Conservation (phyloP, 2,329 filamentous ascomycete species). For the Aureobasidium musti region DNA sequence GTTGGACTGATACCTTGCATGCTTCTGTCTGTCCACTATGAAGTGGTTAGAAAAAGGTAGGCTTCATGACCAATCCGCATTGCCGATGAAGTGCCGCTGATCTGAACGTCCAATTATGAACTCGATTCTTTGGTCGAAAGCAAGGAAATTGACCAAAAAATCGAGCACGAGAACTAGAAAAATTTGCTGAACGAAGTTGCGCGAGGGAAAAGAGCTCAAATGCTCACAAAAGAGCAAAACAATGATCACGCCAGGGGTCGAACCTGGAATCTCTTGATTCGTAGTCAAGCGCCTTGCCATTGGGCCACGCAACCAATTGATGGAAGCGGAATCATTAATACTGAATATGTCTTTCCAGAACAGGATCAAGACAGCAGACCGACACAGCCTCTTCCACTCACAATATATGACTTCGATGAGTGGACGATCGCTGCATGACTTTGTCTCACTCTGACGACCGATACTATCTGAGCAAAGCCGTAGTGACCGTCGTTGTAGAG, state of each 20-base stretch:
- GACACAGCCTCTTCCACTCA: too few species aligned
- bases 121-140: too few species aligned
- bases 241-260: conserved; percentile 32
- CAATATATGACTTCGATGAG: too few species aligned
- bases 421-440: too few species aligned
- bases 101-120: too few species aligned
- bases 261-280: conserved; percentile 39
- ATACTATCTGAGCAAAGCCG: background rate
- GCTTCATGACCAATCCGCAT: background rate
- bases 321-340: too few species aligned
- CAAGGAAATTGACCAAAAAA: too few species aligned
- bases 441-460: too few species aligned
- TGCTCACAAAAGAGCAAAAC: background rate
- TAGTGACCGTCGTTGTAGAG: background rate
- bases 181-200: background rate
- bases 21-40: too few species aligned
- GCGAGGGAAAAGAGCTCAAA: background rate
- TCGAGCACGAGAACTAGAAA: background rate
- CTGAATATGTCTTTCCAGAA: too few species aligned
- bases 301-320: conserved; percentile 49
- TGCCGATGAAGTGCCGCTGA: background rate
- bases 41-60: background rate
- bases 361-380: too few species aligned
- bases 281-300: conserved; percentile 62
- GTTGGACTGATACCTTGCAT: background rate